Percentiles rank a stretch among this genome's conserved stretches.
Evolutionary conservation across 169 alveolate species (phyloP).

Genomic region (Plasmodium adleri): DNA sequence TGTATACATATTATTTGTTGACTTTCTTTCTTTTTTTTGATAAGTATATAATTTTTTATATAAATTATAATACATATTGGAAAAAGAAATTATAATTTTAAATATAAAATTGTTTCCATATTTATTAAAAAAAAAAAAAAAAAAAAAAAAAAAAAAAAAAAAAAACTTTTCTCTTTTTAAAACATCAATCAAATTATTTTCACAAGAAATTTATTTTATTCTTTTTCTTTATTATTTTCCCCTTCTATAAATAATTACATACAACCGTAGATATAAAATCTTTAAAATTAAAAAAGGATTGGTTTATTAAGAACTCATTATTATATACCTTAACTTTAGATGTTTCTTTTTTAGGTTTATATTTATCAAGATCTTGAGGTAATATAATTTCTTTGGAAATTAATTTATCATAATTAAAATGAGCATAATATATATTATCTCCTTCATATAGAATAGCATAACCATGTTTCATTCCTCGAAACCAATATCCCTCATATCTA

Average conservation of each 20-base stretch:
- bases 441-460: slow-evolving; percentile 74
- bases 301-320: slow-evolving; percentile 48
- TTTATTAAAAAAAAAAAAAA: no score
- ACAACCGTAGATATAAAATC: slow-evolving; percentile 24
- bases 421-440: slow-evolving; percentile 47
- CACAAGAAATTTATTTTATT: no score
- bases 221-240: no score
- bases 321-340: slow-evolving; percentile 6
- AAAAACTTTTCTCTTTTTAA: no score
- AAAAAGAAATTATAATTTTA: no score
- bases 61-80: no score
- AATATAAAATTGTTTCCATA: no score
- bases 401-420: slow-evolving; percentile 71
- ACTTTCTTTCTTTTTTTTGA: no score
- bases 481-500: slow-evolving; percentile 74
- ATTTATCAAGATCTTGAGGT: slow-evolving; percentile 30
- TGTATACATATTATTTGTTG: no score
- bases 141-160: no score
- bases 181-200: no score
- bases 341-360: slow-evolving; percentile 41
- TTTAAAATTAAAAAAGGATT: slow-evolving; percentile 59
- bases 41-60: no score
- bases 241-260: slow-evolving; percentile 34
- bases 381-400: slow-evolving; percentile 50
- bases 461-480: slow-evolving; percentile 75